These are phyloP conservation scores for Xanthoconium purpureum DNA, from an alignment of 768 basidiomycete genomes.

Conservation along the genomic window DNA sequence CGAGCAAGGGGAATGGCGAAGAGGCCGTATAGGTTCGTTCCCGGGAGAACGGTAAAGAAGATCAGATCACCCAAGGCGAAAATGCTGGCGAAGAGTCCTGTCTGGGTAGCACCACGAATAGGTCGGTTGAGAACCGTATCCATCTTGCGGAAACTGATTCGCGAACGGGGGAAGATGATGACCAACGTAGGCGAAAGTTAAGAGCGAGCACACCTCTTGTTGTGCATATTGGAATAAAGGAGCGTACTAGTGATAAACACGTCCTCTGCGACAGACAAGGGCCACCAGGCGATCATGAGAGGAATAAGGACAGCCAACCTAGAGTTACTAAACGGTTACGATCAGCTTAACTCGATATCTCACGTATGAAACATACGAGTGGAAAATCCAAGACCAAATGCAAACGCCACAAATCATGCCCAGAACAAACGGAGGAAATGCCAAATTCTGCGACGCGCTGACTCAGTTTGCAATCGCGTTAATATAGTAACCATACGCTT, in stretches of 20 bases:
- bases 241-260: conserved; percentile 22
- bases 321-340: conserved; percentile 30
- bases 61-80: neutral
- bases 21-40: conserved; percentile 30
- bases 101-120: conserved; percentile 1
- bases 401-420: conserved; percentile 26
- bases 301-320: conserved; percentile 40
- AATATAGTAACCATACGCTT: neutral
- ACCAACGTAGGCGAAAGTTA: neutral
- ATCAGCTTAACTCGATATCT: neutral
- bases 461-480: neutral
- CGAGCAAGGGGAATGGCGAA: conserved; percentile 38
- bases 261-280: conserved; percentile 45
- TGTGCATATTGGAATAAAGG: too few species aligned
- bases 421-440: too few species aligned
- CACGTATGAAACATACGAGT: conserved; percentile 30
- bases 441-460: neutral
- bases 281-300: conserved; percentile 46
- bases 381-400: conserved; percentile 37
- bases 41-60: conserved; percentile 26
- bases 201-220: too few species aligned
- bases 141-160: neutral
- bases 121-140: neutral
- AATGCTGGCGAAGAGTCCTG: neutral
- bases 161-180: neutral